Percentiles rank a stretch among this genome's conserved stretches.
Conservation (phyloP, 2,329 filamentous ascomycete species). For the Phialophora chinensis region DNA sequence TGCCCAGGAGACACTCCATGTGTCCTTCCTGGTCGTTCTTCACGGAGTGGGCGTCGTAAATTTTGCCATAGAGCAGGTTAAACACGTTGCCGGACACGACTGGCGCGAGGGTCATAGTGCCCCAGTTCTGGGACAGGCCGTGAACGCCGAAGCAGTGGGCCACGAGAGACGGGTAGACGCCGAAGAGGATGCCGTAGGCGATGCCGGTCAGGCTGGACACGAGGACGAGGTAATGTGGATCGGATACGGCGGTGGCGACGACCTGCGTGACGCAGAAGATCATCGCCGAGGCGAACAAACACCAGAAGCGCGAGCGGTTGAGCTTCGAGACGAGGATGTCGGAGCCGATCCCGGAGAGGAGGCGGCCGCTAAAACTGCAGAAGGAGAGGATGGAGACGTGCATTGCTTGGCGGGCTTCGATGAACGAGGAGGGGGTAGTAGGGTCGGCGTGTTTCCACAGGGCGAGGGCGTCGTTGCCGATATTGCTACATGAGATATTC, state of each 20-base stretch:
- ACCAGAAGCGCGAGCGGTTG: slow-evolving; percentile 86
- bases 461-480: slow-evolving; percentile 85
- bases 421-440: slow-evolving; percentile 72
- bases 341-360: slow-evolving; percentile 83
- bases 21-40: slow-evolving; percentile 68
- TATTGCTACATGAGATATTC: slow-evolving; percentile 70
- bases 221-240: slow-evolving; percentile 76
- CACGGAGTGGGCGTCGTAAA: slow-evolving; percentile 82
- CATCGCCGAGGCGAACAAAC: slow-evolving; percentile 75
- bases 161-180: slow-evolving; percentile 86
- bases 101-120: slow-evolving; percentile 87
- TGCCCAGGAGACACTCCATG: slow-evolving; percentile 75
- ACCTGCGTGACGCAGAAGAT: slow-evolving; percentile 83
- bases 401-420: slow-evolving; percentile 81
- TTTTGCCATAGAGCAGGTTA: slow-evolving; percentile 84
- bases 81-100: slow-evolving; percentile 89
- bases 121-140: slow-evolving; percentile 94
- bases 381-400: slow-evolving; percentile 95
- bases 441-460: slow-evolving; percentile 87
- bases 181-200: slow-evolving; percentile 91
- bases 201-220: slow-evolving; percentile 85
- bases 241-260: slow-evolving; percentile 73
- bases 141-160: slow-evolving; percentile 90
- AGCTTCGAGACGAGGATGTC: slow-evolving; percentile 86
- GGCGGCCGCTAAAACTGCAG: slow-evolving; percentile 80